Percentiles rank a stretch among this genome's conserved stretches.
phyloP scores from a whole-genome alignment of 1,139 yeast species.

The Kodamaea ohmeri region DNA sequence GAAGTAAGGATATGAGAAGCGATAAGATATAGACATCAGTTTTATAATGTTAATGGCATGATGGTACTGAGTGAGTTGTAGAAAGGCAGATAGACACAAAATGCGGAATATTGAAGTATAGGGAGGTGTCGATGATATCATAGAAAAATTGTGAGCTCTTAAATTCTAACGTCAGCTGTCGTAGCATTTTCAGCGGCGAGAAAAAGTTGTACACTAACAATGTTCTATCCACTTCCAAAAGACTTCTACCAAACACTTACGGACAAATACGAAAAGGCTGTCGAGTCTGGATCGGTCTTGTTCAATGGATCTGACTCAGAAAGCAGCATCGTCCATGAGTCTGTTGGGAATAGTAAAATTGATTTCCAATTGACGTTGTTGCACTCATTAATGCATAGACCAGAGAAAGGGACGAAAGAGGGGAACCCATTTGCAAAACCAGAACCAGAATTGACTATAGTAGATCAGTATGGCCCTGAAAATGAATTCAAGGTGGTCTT shows the following conservation, averaged over 20 bases:
- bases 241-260: constrained; percentile 25
- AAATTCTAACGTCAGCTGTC: neutral
- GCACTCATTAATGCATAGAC: constrained; percentile 52
- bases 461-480: constrained; percentile 45
- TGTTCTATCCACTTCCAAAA: constrained; percentile 26
- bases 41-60: too few relatives aligned
- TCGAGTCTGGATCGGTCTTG: constrained; percentile 22
- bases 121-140: neutral
- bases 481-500: constrained; percentile 63
- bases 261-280: constrained; percentile 30
- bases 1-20: constrained; percentile 5
- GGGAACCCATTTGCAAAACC: constrained; percentile 78
- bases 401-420: constrained; percentile 43
- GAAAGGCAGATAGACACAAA: too few relatives aligned
- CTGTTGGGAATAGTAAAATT: constrained; percentile 20
- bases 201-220: constrained; percentile 11
- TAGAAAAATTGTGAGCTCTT: too few relatives aligned
- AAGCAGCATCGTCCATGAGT: constrained; percentile 20
- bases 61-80: too few relatives aligned
- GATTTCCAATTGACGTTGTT: constrained; percentile 33
- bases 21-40: neutral
- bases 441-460: constrained; percentile 69
- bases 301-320: constrained; percentile 34
- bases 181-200: neutral
- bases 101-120: too few relatives aligned